phyloP scores from a whole-genome alignment of 148 eudicot genomes.

The Nepenthes mirabilis region DNA sequence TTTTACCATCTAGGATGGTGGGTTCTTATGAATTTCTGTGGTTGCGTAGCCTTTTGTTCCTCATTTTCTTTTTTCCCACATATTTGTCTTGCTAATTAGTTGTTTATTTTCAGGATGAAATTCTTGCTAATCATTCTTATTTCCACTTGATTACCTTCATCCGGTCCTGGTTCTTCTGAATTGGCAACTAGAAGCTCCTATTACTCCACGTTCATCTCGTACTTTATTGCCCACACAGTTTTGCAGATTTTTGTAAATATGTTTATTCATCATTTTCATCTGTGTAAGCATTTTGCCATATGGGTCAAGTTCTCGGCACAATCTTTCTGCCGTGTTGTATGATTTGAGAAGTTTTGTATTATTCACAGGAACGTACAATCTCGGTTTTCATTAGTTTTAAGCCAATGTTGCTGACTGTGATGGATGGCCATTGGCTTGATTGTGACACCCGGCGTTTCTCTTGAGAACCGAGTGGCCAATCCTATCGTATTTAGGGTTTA shows the following conservation, averaged over 20 bases:
- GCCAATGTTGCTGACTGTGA: no score
- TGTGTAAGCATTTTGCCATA: neutral
- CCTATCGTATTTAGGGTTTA: no score
- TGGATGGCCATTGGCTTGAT: no score
- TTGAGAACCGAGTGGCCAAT: no score
- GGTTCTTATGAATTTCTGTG: no score
- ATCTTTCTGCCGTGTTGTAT: neutral
- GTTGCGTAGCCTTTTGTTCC: no score
- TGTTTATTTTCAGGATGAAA: neutral
- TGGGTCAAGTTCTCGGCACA: neutral
- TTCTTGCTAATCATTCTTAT: neutral
- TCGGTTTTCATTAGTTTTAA: no score
- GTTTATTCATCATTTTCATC: neutral
- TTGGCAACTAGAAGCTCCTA: neutral
- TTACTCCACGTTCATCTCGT: neutral
- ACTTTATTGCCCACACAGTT: neutral
- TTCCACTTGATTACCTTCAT: neutral
- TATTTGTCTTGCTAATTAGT: neutral
- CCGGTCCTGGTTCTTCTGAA: slow-evolving; percentile 3
- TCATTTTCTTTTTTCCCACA: neutral
- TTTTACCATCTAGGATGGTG: no score
- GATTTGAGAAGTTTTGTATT: neutral
- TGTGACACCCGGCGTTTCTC: no score
- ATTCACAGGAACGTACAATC: neutral
- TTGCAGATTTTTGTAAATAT: slow-evolving; percentile 6